A percentile compares a stretch with the other conserved stretches of the same genome.
phyloP scores from a whole-genome alignment of 805 yeast species.

The Cyberlindnera euphorbiiphila region DNA sequence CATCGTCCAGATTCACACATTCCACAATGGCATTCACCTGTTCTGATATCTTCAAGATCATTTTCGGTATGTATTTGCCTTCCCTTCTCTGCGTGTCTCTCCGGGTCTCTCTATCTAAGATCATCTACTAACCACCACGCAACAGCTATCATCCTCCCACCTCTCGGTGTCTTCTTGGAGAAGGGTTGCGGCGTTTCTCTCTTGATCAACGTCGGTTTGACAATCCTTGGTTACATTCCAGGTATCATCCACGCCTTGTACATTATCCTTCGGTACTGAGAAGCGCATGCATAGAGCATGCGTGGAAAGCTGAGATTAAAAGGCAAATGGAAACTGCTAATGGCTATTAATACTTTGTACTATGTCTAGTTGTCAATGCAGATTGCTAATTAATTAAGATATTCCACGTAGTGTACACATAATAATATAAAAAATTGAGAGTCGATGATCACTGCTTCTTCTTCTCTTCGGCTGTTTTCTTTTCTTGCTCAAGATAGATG shows the following conservation, averaged over 20 bases:
- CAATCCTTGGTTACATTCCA: constrained; percentile 69
- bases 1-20: neutral
- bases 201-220: constrained; percentile 50
- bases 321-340: too few relatives aligned
- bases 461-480: constrained; percentile 12
- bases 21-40: constrained; percentile 44
- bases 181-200: constrained; percentile 39
- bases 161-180: constrained; percentile 54
- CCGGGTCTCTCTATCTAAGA: too few relatives aligned
- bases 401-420: too few relatives aligned
- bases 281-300: neutral
- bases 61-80: constrained; percentile 30
- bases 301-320: too few relatives aligned
- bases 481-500: neutral
- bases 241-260: constrained; percentile 62
- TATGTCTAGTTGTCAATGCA: too few relatives aligned
- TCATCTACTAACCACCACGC: neutral
- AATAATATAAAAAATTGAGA: too few relatives aligned
- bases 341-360: too few relatives aligned
- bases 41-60: constrained; percentile 44
- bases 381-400: too few relatives aligned
- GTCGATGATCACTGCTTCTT: constrained; percentile 17
- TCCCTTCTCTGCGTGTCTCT: too few relatives aligned
- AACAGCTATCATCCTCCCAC: constrained; percentile 48
- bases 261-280: constrained; percentile 35